A percentile compares a stretch with the other conserved stretches of the same genome.
These are phyloP conservation scores for Flaveria robusta DNA, from an alignment of 129 eudicot genomes.

Conservation along the genomic window DNA sequence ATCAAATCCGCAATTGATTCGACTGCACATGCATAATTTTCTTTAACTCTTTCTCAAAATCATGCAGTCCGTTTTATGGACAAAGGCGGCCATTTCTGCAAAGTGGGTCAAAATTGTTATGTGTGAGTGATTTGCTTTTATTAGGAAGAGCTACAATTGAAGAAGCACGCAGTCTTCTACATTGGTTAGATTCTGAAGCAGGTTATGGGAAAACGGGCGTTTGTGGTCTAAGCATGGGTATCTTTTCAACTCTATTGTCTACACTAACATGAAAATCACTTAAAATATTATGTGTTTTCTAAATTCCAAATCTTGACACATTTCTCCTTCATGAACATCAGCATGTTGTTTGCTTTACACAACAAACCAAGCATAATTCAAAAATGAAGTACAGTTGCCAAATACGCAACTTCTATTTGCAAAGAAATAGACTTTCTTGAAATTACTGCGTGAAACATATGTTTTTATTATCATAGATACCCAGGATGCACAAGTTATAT, in stretches of 20 bases:
- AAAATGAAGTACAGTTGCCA: background rate
- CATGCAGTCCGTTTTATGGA: constrained; percentile 91
- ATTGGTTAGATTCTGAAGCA: constrained; percentile 81
- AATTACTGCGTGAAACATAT: background rate
- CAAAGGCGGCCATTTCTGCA: constrained; percentile 82
- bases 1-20: constrained; percentile 7
- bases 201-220: constrained; percentile 93
- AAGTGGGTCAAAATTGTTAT: constrained; percentile 81
- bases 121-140: constrained; percentile 91
- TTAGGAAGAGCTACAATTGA: constrained; percentile 93
- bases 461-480: background rate
- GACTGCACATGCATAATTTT: background rate
- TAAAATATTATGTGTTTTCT: background rate
- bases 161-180: constrained; percentile 85
- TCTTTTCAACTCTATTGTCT: constrained; percentile 24
- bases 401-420: background rate
- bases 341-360: background rate
- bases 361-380: background rate
- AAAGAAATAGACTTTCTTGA: background rate
- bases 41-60: constrained; percentile 13
- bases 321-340: background rate
- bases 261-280: background rate
- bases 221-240: constrained; percentile 99
- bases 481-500: background rate
- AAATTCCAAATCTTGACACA: background rate